Percentiles rank a stretch among this genome's conserved stretches.
Evolutionary conservation across 2,329 filamentous ascomycete genomes (phyloP).

Genomic region (Fusarium sp.): DNA sequence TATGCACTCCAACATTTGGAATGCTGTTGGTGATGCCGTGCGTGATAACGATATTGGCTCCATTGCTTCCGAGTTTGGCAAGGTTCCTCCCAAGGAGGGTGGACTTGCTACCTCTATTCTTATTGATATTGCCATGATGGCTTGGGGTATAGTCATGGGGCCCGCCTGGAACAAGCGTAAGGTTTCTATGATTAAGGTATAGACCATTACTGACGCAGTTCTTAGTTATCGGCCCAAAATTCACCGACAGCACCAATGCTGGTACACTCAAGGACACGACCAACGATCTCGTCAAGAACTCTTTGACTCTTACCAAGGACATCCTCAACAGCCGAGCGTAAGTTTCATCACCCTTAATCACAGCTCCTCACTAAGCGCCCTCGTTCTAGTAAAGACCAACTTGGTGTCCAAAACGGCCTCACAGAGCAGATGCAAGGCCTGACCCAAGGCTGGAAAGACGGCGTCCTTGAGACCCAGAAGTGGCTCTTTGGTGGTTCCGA

Average conservation of each 20-base stretch:
- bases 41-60: constrained; percentile 23
- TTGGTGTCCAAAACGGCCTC: constrained; percentile 30
- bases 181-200: background rate
- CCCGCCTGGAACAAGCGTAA: constrained; percentile 33
- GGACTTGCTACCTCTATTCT: constrained; percentile 17
- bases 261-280: constrained; percentile 24
- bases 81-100: constrained; percentile 18
- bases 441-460: constrained; percentile 26
- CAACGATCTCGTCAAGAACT: constrained; percentile 32
- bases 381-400: constrained; percentile 15
- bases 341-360: background rate
- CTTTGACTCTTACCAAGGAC: constrained; percentile 25
- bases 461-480: constrained; percentile 21
- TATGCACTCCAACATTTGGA: constrained; percentile 36
- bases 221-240: constrained; percentile 23
- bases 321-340: constrained; percentile 22
- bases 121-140: constrained; percentile 27
- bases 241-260: constrained; percentile 2
- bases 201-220: background rate
- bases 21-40: constrained; percentile 27
- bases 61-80: constrained; percentile 27
- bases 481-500: constrained; percentile 27
- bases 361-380: background rate
- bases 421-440: constrained; percentile 27
- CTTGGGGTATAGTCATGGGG: constrained; percentile 30